Evolutionary conservation across 331 rosid species (phyloP).

Genomic region (Quercus lobata): DNA sequence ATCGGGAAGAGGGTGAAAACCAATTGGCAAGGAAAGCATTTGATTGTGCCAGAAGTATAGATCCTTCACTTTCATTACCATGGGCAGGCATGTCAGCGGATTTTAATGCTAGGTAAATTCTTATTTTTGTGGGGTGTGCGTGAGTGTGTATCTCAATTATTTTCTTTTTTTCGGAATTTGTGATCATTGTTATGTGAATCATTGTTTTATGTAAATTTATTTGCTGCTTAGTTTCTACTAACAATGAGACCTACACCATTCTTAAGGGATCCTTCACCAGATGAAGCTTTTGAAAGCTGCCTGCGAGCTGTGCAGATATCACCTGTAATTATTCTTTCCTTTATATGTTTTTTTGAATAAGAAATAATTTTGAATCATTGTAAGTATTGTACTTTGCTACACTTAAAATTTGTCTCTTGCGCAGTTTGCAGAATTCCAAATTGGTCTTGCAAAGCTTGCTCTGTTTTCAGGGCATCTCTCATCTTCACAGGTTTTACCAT

Average conservation of each 20-base stretch:
- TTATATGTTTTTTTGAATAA: neutral
- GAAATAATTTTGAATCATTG: neutral
- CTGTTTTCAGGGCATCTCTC: constrained; percentile 75
- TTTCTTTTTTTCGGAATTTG: neutral
- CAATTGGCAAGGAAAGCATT: constrained; percentile 77
- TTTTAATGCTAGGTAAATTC: constrained; percentile 48
- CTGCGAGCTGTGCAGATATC: constrained; percentile 77
- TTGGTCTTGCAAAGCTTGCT: constrained; percentile 92
- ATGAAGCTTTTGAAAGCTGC: constrained; percentile 92
- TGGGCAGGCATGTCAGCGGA: constrained; percentile 99
- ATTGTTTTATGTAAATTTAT: constrained; percentile 3
- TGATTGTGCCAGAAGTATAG: constrained; percentile 90
- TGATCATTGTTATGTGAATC: neutral
- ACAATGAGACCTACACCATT: constrained; percentile 9
- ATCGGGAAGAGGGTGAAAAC: constrained; percentile 53
- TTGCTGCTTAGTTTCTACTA: constrained; percentile 9
- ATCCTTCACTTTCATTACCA: constrained; percentile 88
- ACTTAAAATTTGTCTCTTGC: constrained; percentile 16
- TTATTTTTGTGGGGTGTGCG: constrained; percentile 4
- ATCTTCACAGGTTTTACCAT: constrained; percentile 69
- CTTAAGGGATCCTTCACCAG: constrained; percentile 52
- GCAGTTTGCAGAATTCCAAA: constrained; percentile 93
- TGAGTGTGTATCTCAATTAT: neutral
- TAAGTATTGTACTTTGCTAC: neutral
- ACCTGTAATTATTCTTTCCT: constrained; percentile 57